A percentile compares a stretch with the other conserved stretches of the same genome.
These are phyloP conservation scores for Komagataella populi DNA, from an alignment of 805 yeast species.

Conservation along the genomic window DNA sequence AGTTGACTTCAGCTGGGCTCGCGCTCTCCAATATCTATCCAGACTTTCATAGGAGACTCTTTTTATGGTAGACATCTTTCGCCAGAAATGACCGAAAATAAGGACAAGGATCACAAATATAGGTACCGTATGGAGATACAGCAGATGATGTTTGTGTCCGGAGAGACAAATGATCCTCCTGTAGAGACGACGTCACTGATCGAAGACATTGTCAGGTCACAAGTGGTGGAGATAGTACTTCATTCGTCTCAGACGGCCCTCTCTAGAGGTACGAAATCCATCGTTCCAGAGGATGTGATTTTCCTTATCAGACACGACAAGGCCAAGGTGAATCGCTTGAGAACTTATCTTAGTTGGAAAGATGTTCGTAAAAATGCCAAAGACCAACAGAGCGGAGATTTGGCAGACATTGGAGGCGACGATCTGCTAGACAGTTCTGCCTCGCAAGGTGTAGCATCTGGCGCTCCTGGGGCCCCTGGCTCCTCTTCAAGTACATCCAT, in stretches of 20 bases:
- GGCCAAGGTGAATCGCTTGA: conserved; percentile 82
- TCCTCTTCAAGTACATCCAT: conserved; percentile 13
- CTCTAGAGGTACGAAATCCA: conserved; percentile 67
- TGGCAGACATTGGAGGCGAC: conserved; percentile 20
- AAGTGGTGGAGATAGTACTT: conserved; percentile 71
- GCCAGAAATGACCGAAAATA: conserved; percentile 3
- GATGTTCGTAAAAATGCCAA: conserved; percentile 78
- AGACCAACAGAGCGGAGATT: conserved; percentile 37
- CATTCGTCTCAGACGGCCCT: conserved; percentile 73
- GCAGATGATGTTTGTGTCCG: conserved; percentile 97
- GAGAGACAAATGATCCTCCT: conserved; percentile 92
- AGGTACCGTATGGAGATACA: conserved; percentile 88
- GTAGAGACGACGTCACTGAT: conserved; percentile 82
- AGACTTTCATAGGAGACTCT: not conserved
- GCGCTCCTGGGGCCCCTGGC: conserved; percentile 22
- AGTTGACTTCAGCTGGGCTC: no score
- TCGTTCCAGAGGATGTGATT: conserved; percentile 86
- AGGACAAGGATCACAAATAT: conserved; percentile 27
- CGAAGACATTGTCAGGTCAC: conserved; percentile 91
- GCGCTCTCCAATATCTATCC: not conserved
- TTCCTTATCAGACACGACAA: conserved; percentile 85
- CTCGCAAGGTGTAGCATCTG: conserved; percentile 26
- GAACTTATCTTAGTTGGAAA: conserved; percentile 93
- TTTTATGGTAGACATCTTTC: not conserved
- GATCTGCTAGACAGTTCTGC: conserved; percentile 17